Percentiles rank a stretch among this genome's conserved stretches.
Evolutionary conservation across 148 eudicot species (phyloP).

Genomic region (Cornus controversa): DNA sequence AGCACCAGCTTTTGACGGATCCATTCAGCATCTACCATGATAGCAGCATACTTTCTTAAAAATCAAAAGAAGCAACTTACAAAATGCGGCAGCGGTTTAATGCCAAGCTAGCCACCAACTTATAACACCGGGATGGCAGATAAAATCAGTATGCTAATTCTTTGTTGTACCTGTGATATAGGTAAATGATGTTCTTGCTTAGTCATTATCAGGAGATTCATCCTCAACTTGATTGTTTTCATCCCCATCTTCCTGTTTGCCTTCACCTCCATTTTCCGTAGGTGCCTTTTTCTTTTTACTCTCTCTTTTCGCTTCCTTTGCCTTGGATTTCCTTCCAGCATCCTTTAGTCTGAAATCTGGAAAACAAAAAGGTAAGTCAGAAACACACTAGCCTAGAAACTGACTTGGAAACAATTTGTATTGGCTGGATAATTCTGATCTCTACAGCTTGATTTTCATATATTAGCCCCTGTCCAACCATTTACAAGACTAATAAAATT

Average conservation of each 20-base stretch:
- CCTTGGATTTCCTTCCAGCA: constrained; percentile 21
- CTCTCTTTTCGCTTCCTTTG: constrained; percentile 17
- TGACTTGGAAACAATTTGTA: not conserved
- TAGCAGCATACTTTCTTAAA: not conserved
- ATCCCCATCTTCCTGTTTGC: constrained; percentile 2
- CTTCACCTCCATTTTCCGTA: constrained; percentile 10
- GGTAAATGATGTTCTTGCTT: constrained; percentile 10
- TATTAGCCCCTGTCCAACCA: not conserved
- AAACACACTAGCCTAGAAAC: not conserved
- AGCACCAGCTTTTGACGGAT: no score
- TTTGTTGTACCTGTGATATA: no score
- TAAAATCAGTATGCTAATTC: not conserved
- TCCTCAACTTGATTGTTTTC: not conserved
- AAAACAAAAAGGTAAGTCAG: not conserved
- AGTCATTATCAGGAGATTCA: constrained; percentile 11
- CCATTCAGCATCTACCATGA: not conserved
- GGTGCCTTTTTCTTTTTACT: not conserved
- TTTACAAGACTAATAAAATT: not conserved
- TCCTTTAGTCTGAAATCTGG: constrained; percentile 29
- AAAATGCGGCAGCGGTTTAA: not conserved
- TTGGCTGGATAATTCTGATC: not conserved
- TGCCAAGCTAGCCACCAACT: not conserved
- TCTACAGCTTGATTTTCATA: no score
- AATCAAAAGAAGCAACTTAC: no score
- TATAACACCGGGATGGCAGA: not conserved